Conservation (phyloP, 176 grass and related monocot genomes). For the bread wheat (Triticum aestivum) region IWGSC_CS_RefSeq_v2.1 NC_057794.1:51349777-51350276, state of each 20-base stretch:
- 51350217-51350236: no score
- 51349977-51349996: conserved; percentile 41
- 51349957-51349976: conserved; percentile 30
- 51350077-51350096: neutral
- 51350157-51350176: neutral
- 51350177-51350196: neutral
- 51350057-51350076: neutral
- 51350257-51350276: no score
- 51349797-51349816: conserved; percentile 17
- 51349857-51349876: conserved; percentile 18
- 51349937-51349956: conserved; percentile 19
- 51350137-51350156: neutral
- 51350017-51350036: conserved; percentile 66
- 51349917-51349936: neutral
- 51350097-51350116: neutral
- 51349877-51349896: conserved; percentile 7
- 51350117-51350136: neutral
- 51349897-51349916: neutral
- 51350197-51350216: neutral
- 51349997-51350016: conserved; percentile 65
- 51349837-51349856: conserved; percentile 58
- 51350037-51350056: conserved; percentile 28
- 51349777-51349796: neutral
- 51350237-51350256: no score
- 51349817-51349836: conserved; percentile 36